Evolutionary conservation across 2,329 filamentous ascomycete genomes (phyloP).

Genomic region (Aspergillus chevalieri): DNA sequence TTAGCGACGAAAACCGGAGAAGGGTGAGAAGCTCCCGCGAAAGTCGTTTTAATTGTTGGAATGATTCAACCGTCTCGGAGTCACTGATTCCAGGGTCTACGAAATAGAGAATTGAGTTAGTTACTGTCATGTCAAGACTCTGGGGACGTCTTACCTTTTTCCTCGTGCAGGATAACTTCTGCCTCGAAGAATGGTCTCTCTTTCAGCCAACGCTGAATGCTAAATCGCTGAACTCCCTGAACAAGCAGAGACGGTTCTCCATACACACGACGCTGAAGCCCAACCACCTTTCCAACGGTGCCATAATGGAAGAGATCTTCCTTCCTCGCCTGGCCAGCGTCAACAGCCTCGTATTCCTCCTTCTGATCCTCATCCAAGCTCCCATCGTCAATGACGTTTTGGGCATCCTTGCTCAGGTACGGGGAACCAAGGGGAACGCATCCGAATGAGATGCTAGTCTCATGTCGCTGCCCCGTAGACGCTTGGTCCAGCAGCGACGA

Average conservation of each 20-base stretch:
- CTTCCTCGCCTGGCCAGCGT: constrained; percentile 56
- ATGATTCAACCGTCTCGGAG: constrained; percentile 61
- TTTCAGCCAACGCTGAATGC: constrained; percentile 65
- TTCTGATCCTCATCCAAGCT: constrained; percentile 45
- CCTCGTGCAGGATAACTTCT: constrained; percentile 64
- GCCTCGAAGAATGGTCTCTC: constrained; percentile 84
- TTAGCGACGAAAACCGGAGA: constrained; percentile 75
- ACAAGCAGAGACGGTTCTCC: constrained; percentile 78
- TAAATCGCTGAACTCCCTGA: constrained; percentile 73
- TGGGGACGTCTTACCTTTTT: constrained; percentile 52
- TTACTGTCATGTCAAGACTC: neutral
- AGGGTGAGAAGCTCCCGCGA: constrained; percentile 82
- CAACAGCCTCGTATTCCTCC: constrained; percentile 44
- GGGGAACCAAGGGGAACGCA: constrained; percentile 81
- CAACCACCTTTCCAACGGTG: constrained; percentile 71
- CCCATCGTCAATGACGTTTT: constrained; percentile 64
- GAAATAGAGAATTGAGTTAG: constrained; percentile 4
- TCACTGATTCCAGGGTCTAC: constrained; percentile 47
- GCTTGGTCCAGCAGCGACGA: constrained; percentile 76
- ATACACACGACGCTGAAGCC: constrained; percentile 67
- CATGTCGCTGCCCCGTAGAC: constrained; percentile 57
- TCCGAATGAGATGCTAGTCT: constrained; percentile 68
- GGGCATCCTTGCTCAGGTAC: constrained; percentile 65
- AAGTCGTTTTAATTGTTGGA: constrained; percentile 73
- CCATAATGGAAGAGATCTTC: constrained; percentile 77